These are phyloP conservation scores for Anethum foeniculum DNA, from an alignment of 140 eudicot genomes.

Conservation along the genomic window DNA sequence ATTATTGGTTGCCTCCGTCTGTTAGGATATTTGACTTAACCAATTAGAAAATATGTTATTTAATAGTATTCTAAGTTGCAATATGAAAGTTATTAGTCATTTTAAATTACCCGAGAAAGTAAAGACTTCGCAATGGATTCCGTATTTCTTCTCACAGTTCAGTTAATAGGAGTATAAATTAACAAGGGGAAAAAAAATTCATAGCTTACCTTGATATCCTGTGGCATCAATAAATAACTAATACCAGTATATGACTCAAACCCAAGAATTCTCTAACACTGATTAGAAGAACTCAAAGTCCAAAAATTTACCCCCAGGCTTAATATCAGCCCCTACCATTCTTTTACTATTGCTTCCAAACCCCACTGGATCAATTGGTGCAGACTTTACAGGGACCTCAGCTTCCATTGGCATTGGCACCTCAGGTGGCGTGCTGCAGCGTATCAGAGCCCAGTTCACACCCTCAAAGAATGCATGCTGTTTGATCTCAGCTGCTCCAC, in stretches of 20 bases:
- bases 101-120: background rate
- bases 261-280: constrained; percentile 11
- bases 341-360: constrained; percentile 46
- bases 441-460: constrained; percentile 83
- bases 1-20: too few relatives aligned
- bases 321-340: constrained; percentile 49
- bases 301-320: constrained; percentile 76
- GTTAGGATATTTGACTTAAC: too few relatives aligned
- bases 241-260: background rate
- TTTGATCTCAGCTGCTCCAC: constrained; percentile 86
- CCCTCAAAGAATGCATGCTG: constrained; percentile 92
- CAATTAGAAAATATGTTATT: too few relatives aligned
- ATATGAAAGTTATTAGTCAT: background rate
- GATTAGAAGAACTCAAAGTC: constrained; percentile 92
- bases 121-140: background rate
- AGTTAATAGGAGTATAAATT: background rate
- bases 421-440: constrained; percentile 85
- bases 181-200: constrained; percentile 5
- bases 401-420: constrained; percentile 62
- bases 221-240: constrained; percentile 8
- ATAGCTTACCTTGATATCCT: background rate
- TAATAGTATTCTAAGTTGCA: too few relatives aligned
- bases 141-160: background rate
- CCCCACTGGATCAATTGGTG: constrained; percentile 38
- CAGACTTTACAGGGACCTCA: constrained; percentile 35